Base-by-base conservation (phyloP, 495 filamentous ascomycete genomes). In the Polyplosphaeria fusca region DNA sequence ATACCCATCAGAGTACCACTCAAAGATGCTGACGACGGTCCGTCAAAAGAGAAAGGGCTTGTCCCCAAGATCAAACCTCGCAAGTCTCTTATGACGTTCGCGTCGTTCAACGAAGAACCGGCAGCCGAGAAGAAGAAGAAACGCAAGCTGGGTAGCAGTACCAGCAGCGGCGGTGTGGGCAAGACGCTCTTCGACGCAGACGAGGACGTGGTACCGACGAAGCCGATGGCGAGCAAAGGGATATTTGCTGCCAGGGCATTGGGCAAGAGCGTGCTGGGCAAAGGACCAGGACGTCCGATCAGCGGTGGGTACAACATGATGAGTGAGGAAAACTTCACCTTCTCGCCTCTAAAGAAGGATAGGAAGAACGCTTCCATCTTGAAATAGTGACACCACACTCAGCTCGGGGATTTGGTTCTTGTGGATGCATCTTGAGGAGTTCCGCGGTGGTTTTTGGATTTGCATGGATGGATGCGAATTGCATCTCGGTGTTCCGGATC, bases 321-420 rank as follows among this genome's bases (percentile, higher is more conserved):
- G 58, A 58, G 65, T 14, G 58, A 61, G 37, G 71, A 74, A 57
- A 69, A 70, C 35, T 74, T 74, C 50, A 52, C 61, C 23, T 94
- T 96, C 68, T 89, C 85, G 32, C 91, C 91, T 4, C 70, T 96
- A 51, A 96, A 96, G 74, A 82, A 79, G 71, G 85, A 93, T 60
- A 82, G 81, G 63, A 86, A 80, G 67, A 72, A 73, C 43, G 71
- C 65, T 47, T 53, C 25, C 16, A 44, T 50, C 3, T 25, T 55
- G 45, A 30, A 58, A 22, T 52, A 19, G n/a, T n/a, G n/a, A n/a
- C n/a, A n/a, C n/a, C n/a, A n/a, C n/a, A n/a, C n/a, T n/a, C n/a
- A n/a, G n/a, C n/a, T n/a, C n/a, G n/a, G n/a, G n/a, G n/a, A n/a
- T n/a, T n/a, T n/a, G n/a, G n/a, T n/a, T n/a, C n/a, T n/a, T n/a